Percentiles rank a stretch among this genome's conserved stretches.
phyloP scores from a whole-genome alignment of 352 stramenopile species.

The Salisapilia sapeloensis region DNA sequence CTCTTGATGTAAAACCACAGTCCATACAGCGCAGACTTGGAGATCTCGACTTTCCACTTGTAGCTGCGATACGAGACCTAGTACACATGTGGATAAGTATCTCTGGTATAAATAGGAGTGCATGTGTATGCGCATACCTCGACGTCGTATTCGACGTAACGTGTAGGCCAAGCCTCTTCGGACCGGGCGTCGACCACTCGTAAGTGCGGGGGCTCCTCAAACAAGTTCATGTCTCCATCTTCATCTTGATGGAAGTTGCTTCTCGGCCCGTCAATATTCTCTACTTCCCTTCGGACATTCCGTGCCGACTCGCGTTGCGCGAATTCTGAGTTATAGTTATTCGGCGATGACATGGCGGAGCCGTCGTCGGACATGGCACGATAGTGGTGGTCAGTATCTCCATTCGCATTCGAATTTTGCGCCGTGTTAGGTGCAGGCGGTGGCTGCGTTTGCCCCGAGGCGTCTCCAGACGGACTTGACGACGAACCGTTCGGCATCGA shows the following conservation, averaged over 20 bases:
- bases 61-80: slow-evolving; percentile 58
- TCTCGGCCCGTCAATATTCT: slow-evolving; percentile 15
- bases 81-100: not conserved
- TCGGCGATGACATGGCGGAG: too few species aligned
- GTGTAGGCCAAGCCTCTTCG: slow-evolving; percentile 65
- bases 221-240: slow-evolving; percentile 58
- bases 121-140: slow-evolving; percentile 21
- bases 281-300: slow-evolving; percentile 15
- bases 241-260: slow-evolving; percentile 30
- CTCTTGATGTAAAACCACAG: slow-evolving; percentile 82
- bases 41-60: slow-evolving; percentile 72
- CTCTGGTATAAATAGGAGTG: not conserved
- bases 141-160: slow-evolving; percentile 75
- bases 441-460: too few species aligned
- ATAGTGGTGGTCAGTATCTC: too few species aligned
- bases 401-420: too few species aligned
- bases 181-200: slow-evolving; percentile 37
- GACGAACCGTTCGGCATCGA: too few species aligned
- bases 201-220: slow-evolving; percentile 44
- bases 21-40: slow-evolving; percentile 64
- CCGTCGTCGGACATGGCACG: too few species aligned
- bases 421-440: too few species aligned
- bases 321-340: too few species aligned
- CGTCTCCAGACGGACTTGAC: too few species aligned
- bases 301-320: slow-evolving; percentile 17